Percentiles rank a stretch among this genome's conserved stretches.
Evolutionary conservation across 306 rosid species (phyloP).

Genomic region (Dryas octopetala): DNA sequence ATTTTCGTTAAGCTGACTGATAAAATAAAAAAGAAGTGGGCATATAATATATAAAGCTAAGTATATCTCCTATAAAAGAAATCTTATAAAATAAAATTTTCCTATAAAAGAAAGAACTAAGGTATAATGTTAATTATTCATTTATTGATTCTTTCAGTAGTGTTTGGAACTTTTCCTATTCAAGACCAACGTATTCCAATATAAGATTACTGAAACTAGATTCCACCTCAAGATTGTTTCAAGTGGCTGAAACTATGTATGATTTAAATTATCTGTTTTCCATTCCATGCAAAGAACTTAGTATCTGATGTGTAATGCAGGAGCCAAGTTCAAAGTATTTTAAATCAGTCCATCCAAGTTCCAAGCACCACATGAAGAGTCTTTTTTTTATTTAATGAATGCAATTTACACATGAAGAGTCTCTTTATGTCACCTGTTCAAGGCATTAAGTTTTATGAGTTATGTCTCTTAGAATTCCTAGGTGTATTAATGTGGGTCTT

Average conservation of each 20-base stretch:
- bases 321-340: too few species aligned
- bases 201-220: not conserved
- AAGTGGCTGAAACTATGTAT: not conserved
- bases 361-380: too few species aligned
- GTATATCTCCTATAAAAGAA: not conserved
- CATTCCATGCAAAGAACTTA: not conserved
- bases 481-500: too few species aligned
- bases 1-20: constrained; percentile 19
- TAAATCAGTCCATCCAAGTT: too few species aligned
- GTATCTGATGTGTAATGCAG: not conserved
- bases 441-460: too few species aligned
- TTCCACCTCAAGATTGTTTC: not conserved
- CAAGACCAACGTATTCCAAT: not conserved
- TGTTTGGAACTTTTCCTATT: not conserved
- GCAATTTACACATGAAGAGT: too few species aligned
- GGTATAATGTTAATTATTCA: not conserved
- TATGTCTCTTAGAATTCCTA: too few species aligned
- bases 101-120: not conserved
- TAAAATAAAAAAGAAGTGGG: not conserved
- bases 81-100: too few species aligned
- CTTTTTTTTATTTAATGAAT: too few species aligned
- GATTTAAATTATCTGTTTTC: not conserved
- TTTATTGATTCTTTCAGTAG: not conserved
- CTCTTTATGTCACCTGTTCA: too few species aligned
- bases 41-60: not conserved